Percentiles rank a stretch among this genome's conserved stretches.
phyloP scores from a whole-genome alignment of 1,284 basidiomycete genomes.

The Marasmius fiardii region DNA sequence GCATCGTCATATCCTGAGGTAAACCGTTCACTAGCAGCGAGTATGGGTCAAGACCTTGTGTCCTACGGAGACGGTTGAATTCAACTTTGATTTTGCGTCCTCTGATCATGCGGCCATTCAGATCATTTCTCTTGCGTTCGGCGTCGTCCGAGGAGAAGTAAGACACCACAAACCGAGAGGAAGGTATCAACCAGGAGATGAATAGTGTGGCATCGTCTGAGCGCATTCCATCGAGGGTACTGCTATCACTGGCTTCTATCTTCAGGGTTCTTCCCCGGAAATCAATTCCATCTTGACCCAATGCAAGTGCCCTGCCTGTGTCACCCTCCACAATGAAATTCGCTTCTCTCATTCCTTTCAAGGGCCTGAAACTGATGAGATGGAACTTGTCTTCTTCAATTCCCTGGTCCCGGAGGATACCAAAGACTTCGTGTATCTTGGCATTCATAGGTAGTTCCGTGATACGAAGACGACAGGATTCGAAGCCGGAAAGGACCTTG shows the following conservation, averaged over 20 bases:
- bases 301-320: constrained; percentile 31
- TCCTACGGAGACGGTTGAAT: constrained; percentile 33
- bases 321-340: constrained; percentile 34
- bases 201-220: constrained; percentile 16
- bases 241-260: constrained; percentile 35
- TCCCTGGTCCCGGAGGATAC: constrained; percentile 36
- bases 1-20: constrained; percentile 16
- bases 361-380: constrained; percentile 22
- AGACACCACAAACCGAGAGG: constrained; percentile 34
- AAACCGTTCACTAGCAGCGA: constrained; percentile 34
- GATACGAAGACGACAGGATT: constrained; percentile 41
- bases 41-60: constrained; percentile 20
- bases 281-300: constrained; percentile 38
- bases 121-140: constrained; percentile 20
- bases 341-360: constrained; percentile 28
- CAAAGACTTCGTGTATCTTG: constrained; percentile 32
- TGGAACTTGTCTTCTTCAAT: constrained; percentile 30
- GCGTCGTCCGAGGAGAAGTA: constrained; percentile 30
- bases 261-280: constrained; percentile 35
- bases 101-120: constrained; percentile 28
- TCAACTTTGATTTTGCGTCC: constrained; percentile 40
- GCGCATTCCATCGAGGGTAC: constrained; percentile 36
- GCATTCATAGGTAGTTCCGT: constrained; percentile 36
- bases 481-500: constrained; percentile 41
- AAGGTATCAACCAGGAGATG: constrained; percentile 19